These are phyloP conservation scores for Diplodia corticola DNA, from an alignment of 2,329 filamentous ascomycete genomes.

Conservation along the genomic window DNA sequence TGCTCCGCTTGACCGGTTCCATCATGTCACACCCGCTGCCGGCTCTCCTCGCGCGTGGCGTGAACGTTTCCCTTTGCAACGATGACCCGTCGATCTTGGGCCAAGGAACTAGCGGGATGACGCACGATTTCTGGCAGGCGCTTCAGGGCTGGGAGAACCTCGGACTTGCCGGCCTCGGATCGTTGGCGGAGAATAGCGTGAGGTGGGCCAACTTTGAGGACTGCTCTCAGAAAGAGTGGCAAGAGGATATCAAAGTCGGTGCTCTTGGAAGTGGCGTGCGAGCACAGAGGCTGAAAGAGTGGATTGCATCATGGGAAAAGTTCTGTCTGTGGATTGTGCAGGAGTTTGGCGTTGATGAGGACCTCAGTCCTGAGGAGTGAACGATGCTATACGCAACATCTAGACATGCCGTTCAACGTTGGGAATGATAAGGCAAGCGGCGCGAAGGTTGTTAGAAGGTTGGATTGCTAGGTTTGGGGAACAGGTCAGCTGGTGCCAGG, in stretches of 20 bases:
- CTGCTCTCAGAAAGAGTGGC: conserved; percentile 69
- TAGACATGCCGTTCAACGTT: background rate
- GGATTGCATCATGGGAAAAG: conserved; percentile 79
- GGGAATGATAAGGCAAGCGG: background rate
- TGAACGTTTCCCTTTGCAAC: conserved; percentile 81
- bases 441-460: background rate
- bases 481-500: background rate
- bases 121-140: conserved; percentile 92
- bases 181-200: conserved; percentile 88
- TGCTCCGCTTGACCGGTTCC: conserved; percentile 74
- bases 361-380: conserved; percentile 46
- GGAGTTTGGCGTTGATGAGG: conserved; percentile 63
- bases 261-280: conserved; percentile 70
- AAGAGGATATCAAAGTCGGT: conserved; percentile 70
- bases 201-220: conserved; percentile 90
- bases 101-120: conserved; percentile 78
- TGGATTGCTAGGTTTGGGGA: background rate
- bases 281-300: conserved; percentile 72
- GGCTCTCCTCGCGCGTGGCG: conserved; percentile 79
- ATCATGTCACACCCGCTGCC: conserved; percentile 80
- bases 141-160: conserved; percentile 90
- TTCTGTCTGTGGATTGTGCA: conserved; percentile 89
- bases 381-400: conserved; percentile 23
- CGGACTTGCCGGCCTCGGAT: conserved; percentile 80
- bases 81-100: conserved; percentile 89